These are phyloP conservation scores for Aspergillus chevalieri DNA, from an alignment of 2,329 filamentous ascomycete species.

Conservation along the genomic window DNA sequence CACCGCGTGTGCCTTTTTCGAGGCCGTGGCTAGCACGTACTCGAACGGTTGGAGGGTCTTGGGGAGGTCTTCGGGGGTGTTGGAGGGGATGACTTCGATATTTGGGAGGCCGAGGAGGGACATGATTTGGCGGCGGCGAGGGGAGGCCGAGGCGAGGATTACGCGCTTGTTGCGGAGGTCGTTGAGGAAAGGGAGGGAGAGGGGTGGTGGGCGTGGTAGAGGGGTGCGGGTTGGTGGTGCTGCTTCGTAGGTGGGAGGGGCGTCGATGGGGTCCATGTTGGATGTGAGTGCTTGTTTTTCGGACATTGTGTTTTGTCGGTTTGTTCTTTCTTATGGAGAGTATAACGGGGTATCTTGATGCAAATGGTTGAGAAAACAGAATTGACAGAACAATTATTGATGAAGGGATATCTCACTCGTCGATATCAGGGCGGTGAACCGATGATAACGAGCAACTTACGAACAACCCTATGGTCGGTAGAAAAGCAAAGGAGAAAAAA, in stretches of 20 bases:
- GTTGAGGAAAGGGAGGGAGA: slow-evolving; percentile 73
- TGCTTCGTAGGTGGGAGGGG: slow-evolving; percentile 32
- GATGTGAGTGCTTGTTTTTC: slow-evolving; percentile 24
- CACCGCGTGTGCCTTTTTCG: slow-evolving; percentile 74
- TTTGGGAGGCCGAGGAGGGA: slow-evolving; percentile 70
- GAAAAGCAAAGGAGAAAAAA: not conserved
- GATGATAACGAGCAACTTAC: no score
- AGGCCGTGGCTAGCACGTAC: slow-evolving; percentile 84
- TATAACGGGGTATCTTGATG: no score
- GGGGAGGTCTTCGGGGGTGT: slow-evolving; percentile 75
- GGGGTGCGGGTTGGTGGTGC: slow-evolving; percentile 13
- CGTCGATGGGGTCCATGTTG: slow-evolving; percentile 12
- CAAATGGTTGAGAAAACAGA: no score
- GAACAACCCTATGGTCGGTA: not conserved
- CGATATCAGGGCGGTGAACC: no score
- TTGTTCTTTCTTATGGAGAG: not conserved
- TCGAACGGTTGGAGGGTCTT: slow-evolving; percentile 76
- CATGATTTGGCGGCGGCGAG: slow-evolving; percentile 74
- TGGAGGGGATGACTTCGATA: slow-evolving; percentile 78
- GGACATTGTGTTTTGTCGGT: slow-evolving; percentile 16
- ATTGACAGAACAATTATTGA: no score
- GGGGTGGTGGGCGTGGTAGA: slow-evolving; percentile 47
- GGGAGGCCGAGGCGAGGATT: slow-evolving; percentile 85
- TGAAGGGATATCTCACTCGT: no score
- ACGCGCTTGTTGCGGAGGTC: slow-evolving; percentile 72